Base-by-base conservation (phyloP, 352 stramenopile species). In the Phytophthora litchii region DNA sequence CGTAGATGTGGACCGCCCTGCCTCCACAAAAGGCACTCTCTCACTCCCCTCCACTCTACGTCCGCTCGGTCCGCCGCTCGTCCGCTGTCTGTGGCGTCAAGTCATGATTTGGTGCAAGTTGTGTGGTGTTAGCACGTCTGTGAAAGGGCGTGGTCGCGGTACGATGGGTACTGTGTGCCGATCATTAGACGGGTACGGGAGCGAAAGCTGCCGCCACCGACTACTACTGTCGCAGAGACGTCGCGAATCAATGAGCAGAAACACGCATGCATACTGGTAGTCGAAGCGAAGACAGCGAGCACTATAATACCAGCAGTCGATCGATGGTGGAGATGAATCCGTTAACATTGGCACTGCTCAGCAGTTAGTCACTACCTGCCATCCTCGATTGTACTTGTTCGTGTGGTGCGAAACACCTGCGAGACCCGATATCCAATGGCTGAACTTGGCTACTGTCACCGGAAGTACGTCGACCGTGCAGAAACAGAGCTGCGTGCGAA, bases 1-100 rank as follows among this genome's bases (percentile, higher is more conserved):
- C 72, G 48, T 49, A 50, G 57, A 69, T 63, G 67, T 65, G 67
- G 61, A 69, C 64, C 63, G 49, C 46, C 43, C 25, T 31, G 38
- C 23, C 62, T 70, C 62, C 46, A 55, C 60, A 46, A 69, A 54
- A 64, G 58, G 45, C 60, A 54, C 46, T 48, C 46, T 56, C 45
- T 21, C 29, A 34, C 7, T 34, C 29, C 29, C 34, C 35, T 37
- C 37, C 38, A 32, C 25, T 60, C 12, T 43, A 29, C 46, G 57
- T 72, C 64, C 64, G 52, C 57, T 67, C 60, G 40, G 47, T 70
- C 54, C 56, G 43, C 51, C 49, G n/a, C 23, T 53, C 35, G 31
- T 60, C 41, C 40, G 38, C 23, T 25, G 20, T 9, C 14, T 88
- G 40, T 36, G n/a, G 23, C 36, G 27, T 20, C 8, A n/a, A n/a